A percentile compares a stretch with the other conserved stretches of the same genome.
Evolutionary conservation across 2,329 filamentous ascomycete genomes (phyloP).

Genomic region (Chaetomium olivaceum): DNA sequence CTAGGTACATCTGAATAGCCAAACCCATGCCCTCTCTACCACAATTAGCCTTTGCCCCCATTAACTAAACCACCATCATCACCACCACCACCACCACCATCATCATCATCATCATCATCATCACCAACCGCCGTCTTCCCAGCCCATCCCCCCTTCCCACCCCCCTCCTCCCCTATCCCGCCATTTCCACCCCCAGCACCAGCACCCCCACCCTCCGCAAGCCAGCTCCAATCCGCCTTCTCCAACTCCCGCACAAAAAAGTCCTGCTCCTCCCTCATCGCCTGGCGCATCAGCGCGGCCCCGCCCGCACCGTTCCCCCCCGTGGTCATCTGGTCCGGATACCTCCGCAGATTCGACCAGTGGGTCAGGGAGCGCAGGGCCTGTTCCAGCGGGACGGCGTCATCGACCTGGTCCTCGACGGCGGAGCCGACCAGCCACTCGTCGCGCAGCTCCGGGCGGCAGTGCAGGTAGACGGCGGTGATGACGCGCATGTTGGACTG

Average conservation of each 20-base stretch:
- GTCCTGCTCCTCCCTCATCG: slow-evolving; percentile 73
- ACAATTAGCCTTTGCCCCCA: not conserved
- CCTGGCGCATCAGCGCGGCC: slow-evolving; percentile 59
- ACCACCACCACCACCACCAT: too few relatives aligned
- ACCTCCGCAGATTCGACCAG: slow-evolving; percentile 86
- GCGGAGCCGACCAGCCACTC: slow-evolving; percentile 93
- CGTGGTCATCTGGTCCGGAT: slow-evolving; percentile 73
- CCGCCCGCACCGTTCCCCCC: not conserved
- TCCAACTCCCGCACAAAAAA: slow-evolving; percentile 79
- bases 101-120: not conserved
- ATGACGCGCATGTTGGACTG: slow-evolving; percentile 99
- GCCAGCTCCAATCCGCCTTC: slow-evolving; percentile 57
- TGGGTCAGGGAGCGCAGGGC: slow-evolving; percentile 85
- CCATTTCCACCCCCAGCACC: not conserved
- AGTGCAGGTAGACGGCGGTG: slow-evolving; percentile 93
- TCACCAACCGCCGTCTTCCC: slow-evolving; percentile 12
- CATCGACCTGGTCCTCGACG: slow-evolving; percentile 90
- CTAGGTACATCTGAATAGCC: too few relatives aligned
- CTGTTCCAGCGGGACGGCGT: slow-evolving; percentile 88
- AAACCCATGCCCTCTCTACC: not conserved
- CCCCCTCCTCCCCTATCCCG: not conserved
- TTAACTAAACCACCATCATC: not conserved
- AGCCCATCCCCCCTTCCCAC: not conserved
- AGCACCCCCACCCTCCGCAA: not conserved
- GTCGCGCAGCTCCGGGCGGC: slow-evolving; percentile 86